Percentiles rank a stretch among this genome's conserved stretches.
Evolutionary conservation across 2,329 filamentous ascomycete genomes (phyloP).

Genomic region (Aspergillus pseudoviridinutans): DNA sequence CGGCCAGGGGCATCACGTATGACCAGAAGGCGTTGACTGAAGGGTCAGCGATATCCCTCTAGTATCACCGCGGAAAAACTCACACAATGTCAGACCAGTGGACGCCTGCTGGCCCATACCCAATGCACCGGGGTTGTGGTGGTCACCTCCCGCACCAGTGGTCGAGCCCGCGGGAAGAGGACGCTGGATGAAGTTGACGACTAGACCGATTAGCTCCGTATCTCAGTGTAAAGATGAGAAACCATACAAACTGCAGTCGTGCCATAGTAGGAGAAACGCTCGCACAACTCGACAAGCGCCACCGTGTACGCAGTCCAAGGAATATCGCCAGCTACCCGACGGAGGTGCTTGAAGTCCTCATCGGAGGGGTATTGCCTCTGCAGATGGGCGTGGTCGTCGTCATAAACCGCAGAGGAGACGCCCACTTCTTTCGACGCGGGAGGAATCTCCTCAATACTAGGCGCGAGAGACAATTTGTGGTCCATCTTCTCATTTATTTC

Average conservation of each 20-base stretch:
- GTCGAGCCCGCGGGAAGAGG: constrained; percentile 51
- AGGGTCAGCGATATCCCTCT: neutral
- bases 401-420: neutral
- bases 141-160: constrained; percentile 43
- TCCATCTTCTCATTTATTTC: constrained; percentile 13
- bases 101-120: constrained; percentile 57
- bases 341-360: constrained; percentile 32
- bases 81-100: constrained; percentile 47
- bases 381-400: constrained; percentile 3
- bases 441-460: constrained; percentile 9
- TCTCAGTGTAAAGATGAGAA: neutral
- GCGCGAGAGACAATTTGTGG: neutral
- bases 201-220: constrained; percentile 23
- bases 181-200: constrained; percentile 61
- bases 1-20: constrained; percentile 57
- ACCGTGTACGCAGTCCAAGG: constrained; percentile 65
- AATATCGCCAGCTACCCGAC: constrained; percentile 43
- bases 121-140: constrained; percentile 48
- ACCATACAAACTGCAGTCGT: constrained; percentile 60
- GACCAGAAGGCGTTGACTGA: constrained; percentile 59
- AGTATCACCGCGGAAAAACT: constrained; percentile 9
- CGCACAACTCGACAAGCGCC: constrained; percentile 69
- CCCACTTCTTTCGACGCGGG: neutral
- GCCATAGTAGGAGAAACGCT: constrained; percentile 76
- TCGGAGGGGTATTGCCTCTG: constrained; percentile 23